A percentile compares a stretch with the other conserved stretches of the same genome.
phyloP scores from a whole-genome alignment of 108 stramenopile genomes.

The Fragilariopsis cylindrus region DNA sequence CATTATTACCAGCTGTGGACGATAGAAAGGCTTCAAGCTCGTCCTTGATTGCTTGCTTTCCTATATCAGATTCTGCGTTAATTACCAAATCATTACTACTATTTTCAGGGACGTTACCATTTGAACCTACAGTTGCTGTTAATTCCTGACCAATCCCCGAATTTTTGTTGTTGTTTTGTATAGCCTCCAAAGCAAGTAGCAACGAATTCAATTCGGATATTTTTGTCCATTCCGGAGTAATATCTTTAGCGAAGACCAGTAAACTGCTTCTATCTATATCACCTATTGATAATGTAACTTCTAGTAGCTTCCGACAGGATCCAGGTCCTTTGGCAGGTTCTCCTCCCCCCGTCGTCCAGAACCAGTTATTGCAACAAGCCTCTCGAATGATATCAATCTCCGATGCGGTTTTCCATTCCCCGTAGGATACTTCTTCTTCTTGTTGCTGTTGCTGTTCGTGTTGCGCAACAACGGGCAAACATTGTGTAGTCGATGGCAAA shows the following conservation, averaged over 20 bases:
- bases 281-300: slow-evolving; percentile 12
- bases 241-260: slow-evolving; percentile 24
- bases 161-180: slow-evolving; percentile 18
- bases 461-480: slow-evolving; percentile 11
- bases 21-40: slow-evolving; percentile 73
- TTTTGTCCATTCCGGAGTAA: slow-evolving; percentile 51
- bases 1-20: slow-evolving; percentile 36
- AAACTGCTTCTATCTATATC: slow-evolving; percentile 9
- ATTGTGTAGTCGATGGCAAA: slow-evolving; percentile 41
- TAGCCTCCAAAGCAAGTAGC: slow-evolving; percentile 54
- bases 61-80: not conserved
- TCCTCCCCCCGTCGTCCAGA: slow-evolving; percentile 37
- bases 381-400: slow-evolving; percentile 50
- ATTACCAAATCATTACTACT: not conserved
- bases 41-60: slow-evolving; percentile 28
- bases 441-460: not conserved
- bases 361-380: slow-evolving; percentile 58
- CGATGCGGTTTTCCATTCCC: slow-evolving; percentile 52
- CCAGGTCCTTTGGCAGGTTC: slow-evolving; percentile 44
- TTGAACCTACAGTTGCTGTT: slow-evolving; percentile 18
- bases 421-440: slow-evolving; percentile 12
- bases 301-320: slow-evolving; percentile 44
- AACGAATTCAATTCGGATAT: slow-evolving; percentile 43
- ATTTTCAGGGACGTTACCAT: slow-evolving; percentile 1
- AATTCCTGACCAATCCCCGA: slow-evolving; percentile 1